phyloP scores from a whole-genome alignment of 2,329 filamentous ascomycete species.

The Penicillium sp. region DNA sequence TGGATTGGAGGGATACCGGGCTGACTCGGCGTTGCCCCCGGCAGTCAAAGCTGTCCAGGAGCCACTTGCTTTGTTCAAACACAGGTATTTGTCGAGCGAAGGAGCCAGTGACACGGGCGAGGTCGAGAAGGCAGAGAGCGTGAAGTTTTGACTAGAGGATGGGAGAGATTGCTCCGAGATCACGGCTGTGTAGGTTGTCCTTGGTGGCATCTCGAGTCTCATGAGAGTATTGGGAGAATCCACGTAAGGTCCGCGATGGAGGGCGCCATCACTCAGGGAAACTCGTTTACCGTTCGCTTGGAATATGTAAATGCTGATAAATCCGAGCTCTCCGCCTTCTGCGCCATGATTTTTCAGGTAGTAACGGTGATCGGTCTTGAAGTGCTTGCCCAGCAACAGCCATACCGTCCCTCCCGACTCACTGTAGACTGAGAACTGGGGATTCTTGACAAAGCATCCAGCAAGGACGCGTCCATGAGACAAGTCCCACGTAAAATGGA shows the following conservation, averaged over 20 bases:
- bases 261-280: slow-evolving; percentile 65
- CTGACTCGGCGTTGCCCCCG: slow-evolving; percentile 74
- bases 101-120: slow-evolving; percentile 56
- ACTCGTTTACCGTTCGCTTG: slow-evolving; percentile 66
- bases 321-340: slow-evolving; percentile 58
- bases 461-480: slow-evolving; percentile 53
- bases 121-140: slow-evolving; percentile 74
- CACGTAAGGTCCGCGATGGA: slow-evolving; percentile 78
- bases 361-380: slow-evolving; percentile 61
- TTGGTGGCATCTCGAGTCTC: slow-evolving; percentile 59
- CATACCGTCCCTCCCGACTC: slow-evolving; percentile 62
- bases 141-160: slow-evolving; percentile 72
- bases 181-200: slow-evolving; percentile 58
- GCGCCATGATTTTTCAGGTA: slow-evolving; percentile 30
- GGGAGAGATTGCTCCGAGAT: slow-evolving; percentile 76
- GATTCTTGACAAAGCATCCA: slow-evolving; percentile 67
- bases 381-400: slow-evolving; percentile 83
- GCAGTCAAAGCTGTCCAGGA: slow-evolving; percentile 75
- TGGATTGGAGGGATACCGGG: slow-evolving; percentile 78
- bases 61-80: slow-evolving; percentile 57
- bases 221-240: slow-evolving; percentile 90
- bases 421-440: slow-evolving; percentile 55
- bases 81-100: slow-evolving; percentile 58
- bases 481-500: slow-evolving; percentile 83
- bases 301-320: slow-evolving; percentile 83